Percentiles rank a stretch among this genome's conserved stretches.
Evolutionary conservation across 2,329 filamentous ascomycete species (phyloP).

Genomic region (Cordyceps fumosorosea): DNA sequence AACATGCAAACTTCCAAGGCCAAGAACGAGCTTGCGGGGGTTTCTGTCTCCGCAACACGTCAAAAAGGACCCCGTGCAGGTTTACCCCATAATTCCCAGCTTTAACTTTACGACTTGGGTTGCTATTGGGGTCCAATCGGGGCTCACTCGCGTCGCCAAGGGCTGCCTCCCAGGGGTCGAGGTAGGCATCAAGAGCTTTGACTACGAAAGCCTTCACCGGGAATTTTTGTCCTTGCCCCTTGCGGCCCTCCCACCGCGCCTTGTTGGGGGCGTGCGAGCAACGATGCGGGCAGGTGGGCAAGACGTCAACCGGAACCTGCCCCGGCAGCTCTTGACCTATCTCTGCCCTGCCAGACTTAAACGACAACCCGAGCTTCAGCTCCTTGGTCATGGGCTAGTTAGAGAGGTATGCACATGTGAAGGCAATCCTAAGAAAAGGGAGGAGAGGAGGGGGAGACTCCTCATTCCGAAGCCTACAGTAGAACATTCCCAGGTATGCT

Average conservation of each 20-base stretch:
- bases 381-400: no score
- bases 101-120: not conserved
- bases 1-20: not conserved
- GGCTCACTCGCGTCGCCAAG: not conserved
- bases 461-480: no score
- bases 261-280: not conserved
- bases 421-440: not conserved
- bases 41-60: slow-evolving; percentile 1
- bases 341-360: not conserved
- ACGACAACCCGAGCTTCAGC: not conserved
- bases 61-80: not conserved
- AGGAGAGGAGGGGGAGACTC: not conserved
- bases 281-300: not conserved
- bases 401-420: no score
- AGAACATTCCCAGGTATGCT: no score
- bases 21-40: not conserved
- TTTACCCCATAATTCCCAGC: not conserved
- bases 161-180: not conserved
- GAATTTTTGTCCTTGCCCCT: not conserved
- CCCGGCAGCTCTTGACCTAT: not conserved
- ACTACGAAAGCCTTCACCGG: not conserved
- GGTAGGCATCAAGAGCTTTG: not conserved
- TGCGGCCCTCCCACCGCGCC: not conserved
- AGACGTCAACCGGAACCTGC: not conserved
- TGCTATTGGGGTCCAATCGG: not conserved